Percentiles rank a stretch among this genome's conserved stretches.
These are phyloP conservation scores for Fusarium pseudograminearum DNA, from an alignment of 2,329 filamentous ascomycete genomes.

Conservation along the genomic window DNA sequence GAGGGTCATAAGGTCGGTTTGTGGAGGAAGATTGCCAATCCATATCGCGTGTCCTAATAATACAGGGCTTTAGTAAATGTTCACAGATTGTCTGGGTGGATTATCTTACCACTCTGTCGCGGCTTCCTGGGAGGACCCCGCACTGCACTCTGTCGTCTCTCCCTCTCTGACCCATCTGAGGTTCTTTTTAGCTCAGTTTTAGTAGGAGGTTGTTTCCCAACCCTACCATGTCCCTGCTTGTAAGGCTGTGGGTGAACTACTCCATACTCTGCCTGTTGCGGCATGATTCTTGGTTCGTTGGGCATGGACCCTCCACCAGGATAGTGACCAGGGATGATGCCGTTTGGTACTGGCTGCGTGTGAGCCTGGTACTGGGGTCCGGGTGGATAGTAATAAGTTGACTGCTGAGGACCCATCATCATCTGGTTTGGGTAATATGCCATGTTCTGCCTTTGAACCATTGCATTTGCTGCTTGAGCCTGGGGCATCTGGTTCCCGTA, in stretches of 20 bases:
- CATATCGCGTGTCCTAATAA: conserved; percentile 84
- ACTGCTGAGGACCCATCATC: conserved; percentile 57
- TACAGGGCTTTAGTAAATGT: conserved; percentile 14
- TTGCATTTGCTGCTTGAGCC: conserved; percentile 51
- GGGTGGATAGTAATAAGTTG: conserved; percentile 60
- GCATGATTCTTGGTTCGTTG: conserved; percentile 44
- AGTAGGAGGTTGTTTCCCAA: conserved; percentile 22
- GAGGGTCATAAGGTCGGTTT: conserved; percentile 83
- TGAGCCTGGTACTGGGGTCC: conserved; percentile 55
- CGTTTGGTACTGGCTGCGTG: conserved; percentile 48
- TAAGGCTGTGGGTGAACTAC: conserved; percentile 14
- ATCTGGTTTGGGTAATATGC: conserved; percentile 60
- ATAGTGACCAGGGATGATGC: conserved; percentile 54
- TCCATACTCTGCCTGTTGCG: conserved; percentile 29
- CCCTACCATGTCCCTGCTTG: conserved; percentile 45
- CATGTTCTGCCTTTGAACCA: conserved; percentile 55
- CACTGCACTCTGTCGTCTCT: conserved; percentile 46
- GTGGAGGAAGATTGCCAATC: conserved; percentile 93
- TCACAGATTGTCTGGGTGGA: conserved; percentile 18
- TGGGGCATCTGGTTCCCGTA: conserved; percentile 58
- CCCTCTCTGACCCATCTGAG: conserved; percentile 39
- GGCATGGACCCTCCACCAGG: conserved; percentile 42
- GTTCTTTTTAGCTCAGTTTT: conserved; percentile 34
- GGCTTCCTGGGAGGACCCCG: conserved; percentile 57
- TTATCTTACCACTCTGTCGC: conserved; percentile 69